phyloP scores from a whole-genome alignment of 2,329 filamentous ascomycete species.

The Epichloe coenophiala region DNA sequence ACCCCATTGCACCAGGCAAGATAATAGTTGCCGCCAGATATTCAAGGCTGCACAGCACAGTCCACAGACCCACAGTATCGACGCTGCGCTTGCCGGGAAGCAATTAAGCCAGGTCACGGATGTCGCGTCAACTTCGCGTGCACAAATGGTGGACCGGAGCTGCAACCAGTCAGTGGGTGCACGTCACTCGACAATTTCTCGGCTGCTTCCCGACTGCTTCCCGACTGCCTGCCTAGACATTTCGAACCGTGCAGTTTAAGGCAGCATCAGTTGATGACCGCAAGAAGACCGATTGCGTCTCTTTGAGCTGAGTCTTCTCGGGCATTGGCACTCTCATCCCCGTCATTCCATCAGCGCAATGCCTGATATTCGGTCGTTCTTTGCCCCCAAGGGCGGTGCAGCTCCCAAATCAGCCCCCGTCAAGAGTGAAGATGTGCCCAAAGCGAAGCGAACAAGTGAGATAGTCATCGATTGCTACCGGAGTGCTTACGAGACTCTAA shows the following conservation, averaged over 20 bases:
- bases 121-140: slow-evolving; percentile 34
- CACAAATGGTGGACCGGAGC: slow-evolving; percentile 7
- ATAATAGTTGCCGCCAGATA: slow-evolving; percentile 11
- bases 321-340: slow-evolving; percentile 2
- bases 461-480: not conserved
- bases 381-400: slow-evolving; percentile 57
- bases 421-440: slow-evolving; percentile 30
- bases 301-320: not conserved
- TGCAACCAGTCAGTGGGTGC: slow-evolving; percentile 11
- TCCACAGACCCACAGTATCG: not conserved
- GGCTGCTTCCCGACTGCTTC: slow-evolving; percentile 15
- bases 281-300: slow-evolving; percentile 9
- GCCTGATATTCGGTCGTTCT: slow-evolving; percentile 89
- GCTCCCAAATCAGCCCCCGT: slow-evolving; percentile 34
- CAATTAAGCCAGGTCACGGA: slow-evolving; percentile 25
- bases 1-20: not conserved
- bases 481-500: slow-evolving; percentile 9
- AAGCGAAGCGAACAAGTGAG: slow-evolving; percentile 33
- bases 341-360: slow-evolving; percentile 29
- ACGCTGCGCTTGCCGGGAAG: not conserved
- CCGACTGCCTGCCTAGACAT: slow-evolving; percentile 6
- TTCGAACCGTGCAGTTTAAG: slow-evolving; percentile 4
- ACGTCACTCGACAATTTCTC: slow-evolving; percentile 20
- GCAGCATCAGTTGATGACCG: slow-evolving; percentile 11
- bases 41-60: slow-evolving; percentile 8